These are phyloP conservation scores for Orbilia quercus DNA, from an alignment of 2,329 filamentous ascomycete genomes.

Conservation along the genomic window DNA sequence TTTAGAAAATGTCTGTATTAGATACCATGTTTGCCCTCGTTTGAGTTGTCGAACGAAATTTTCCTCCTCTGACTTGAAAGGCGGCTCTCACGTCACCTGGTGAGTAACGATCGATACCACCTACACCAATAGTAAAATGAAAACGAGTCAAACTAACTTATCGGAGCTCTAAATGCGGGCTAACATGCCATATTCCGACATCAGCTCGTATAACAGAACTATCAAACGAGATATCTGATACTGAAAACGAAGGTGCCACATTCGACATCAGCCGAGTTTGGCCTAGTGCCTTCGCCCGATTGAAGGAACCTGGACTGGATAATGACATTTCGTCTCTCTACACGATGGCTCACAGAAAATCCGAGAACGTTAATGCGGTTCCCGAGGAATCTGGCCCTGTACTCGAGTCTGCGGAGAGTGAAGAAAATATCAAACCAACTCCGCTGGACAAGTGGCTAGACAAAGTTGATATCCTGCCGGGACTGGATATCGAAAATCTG, in stretches of 20 bases:
- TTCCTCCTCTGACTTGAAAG: neutral
- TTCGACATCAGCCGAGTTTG: neutral
- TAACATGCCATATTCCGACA: constrained; percentile 8
- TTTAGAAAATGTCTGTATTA: neutral
- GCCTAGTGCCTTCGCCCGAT: neutral
- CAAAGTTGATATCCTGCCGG: neutral
- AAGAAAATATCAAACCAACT: neutral
- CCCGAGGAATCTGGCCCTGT: neutral
- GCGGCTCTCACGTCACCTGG: neutral
- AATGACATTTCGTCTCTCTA: neutral
- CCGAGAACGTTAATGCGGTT: too few species aligned
- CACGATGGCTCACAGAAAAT: too few species aligned
- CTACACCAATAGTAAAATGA: neutral
- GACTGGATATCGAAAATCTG: too few species aligned
- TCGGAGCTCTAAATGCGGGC: neutral
- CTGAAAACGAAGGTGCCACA: neutral
- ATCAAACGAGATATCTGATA: neutral
- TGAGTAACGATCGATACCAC: neutral
- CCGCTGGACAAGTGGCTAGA: constrained; percentile 5
- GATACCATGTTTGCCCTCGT: neutral
- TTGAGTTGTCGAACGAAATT: neutral
- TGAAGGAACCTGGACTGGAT: neutral
- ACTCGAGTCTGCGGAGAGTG: neutral
- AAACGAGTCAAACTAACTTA: too few species aligned
- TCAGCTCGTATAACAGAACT: neutral